These are phyloP conservation scores for Microbotryum silenes-acaulis DNA, from an alignment of 1,284 basidiomycete genomes.

Conservation along the genomic window DNA sequence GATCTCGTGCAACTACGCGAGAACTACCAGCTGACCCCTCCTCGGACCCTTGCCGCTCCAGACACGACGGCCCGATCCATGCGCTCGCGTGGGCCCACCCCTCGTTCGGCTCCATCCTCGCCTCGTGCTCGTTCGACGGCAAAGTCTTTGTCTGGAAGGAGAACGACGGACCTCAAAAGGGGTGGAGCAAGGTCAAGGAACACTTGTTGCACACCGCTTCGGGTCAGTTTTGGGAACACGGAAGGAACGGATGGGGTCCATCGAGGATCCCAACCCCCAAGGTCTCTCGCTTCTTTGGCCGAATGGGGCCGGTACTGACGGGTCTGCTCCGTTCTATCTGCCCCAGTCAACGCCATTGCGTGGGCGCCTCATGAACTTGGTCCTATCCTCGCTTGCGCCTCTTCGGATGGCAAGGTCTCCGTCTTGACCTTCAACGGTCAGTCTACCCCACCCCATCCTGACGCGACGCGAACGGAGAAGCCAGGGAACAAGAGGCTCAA, in stretches of 20 bases:
- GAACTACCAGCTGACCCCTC: conserved; percentile 8
- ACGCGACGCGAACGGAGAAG: neutral
- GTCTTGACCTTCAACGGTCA: conserved; percentile 93
- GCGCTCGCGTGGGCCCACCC: conserved; percentile 99
- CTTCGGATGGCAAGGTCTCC: conserved; percentile 96
- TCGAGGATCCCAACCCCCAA: too few relatives aligned
- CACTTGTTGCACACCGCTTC: conserved; percentile 90
- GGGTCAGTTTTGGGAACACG: conserved; percentile 49
- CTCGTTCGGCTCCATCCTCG: conserved; percentile 90
- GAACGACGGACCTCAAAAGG: conserved; percentile 41
- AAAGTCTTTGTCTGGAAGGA: conserved; percentile 99
- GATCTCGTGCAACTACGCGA: neutral
- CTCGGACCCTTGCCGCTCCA: conserved; percentile 17
- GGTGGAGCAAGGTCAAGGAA: conserved; percentile 93
- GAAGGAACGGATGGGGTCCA: neutral
- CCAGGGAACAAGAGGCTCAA: too few relatives aligned
- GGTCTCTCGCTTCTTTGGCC: neutral
- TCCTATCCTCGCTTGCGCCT: conserved; percentile 91
- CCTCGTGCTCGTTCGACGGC: conserved; percentile 95
- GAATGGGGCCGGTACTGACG: neutral
- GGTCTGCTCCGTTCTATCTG: neutral
- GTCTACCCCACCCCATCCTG: conserved; percentile 36
- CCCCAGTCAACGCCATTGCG: conserved; percentile 84
- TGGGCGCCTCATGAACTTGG: conserved; percentile 98
- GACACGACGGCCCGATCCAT: conserved; percentile 96